Evolutionary conservation across 1,284 basidiomycete genomes (phyloP), one percentile per base, ranked within the genome.

Genomic region (Rhodofomes roseus): DNA sequence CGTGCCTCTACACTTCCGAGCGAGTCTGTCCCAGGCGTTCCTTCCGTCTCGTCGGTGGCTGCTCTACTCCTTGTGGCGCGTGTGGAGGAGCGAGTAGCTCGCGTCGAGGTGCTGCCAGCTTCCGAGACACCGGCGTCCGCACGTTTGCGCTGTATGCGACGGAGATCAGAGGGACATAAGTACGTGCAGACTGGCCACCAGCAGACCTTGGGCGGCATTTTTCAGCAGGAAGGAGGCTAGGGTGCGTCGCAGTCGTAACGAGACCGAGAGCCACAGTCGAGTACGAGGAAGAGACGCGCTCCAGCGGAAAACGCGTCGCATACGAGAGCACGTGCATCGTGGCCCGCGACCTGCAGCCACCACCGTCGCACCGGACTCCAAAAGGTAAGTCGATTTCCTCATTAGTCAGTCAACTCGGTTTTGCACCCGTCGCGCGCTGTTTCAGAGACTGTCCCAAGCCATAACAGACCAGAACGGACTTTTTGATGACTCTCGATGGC

Each of bases 11-110:
- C 46, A 6, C 5, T 16, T 11, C 27, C 55, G 9, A 9, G 31
- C 31, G 11, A 4, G 31, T 34, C 44, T 27, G 16, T 23, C 20
- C 8, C 46, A 25, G 46, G 25, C 7, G 48, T 50, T 4, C 20
- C 31, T 46, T 39, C 39, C 16, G 46, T 41, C 36, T 57, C 27
- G 20, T 34, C 20, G 16, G 29, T 36, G n/a, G 36, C 50, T 20
- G 48, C 20, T 8, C 57, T 56, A n/a, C 50, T 52, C 56, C 63
- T 48, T 23, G 46, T 67, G 34, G 60, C 59, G 55, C 81, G 77
- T 57, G 79, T 69, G 29, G 82, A 81, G 59, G 79, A 79, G 57
- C 79, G 81, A 46, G 81, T 84, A 44, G 77, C 66, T 69, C 80
- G 79, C 65, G 79, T 73, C 41, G 79, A 52, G 31, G 50, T 20